These are phyloP conservation scores for Phytophthora nicotianae DNA, from an alignment of 352 stramenopile genomes.

Conservation along the genomic window DNA sequence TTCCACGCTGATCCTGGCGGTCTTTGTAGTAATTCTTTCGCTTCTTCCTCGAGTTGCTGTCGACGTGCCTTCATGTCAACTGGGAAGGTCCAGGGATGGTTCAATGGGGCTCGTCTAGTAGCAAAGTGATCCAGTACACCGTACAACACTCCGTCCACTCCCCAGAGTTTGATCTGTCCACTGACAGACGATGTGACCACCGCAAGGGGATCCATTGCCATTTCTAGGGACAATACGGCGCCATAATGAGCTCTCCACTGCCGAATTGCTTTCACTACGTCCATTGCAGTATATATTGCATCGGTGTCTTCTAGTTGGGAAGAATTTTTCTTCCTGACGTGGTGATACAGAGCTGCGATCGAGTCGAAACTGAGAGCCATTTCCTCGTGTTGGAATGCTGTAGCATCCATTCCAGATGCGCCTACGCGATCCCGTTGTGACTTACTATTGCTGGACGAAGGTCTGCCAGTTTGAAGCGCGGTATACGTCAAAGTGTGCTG, in stretches of 20 bases:
- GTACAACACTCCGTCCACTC: conserved; percentile 39
- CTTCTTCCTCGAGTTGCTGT: conserved; percentile 43
- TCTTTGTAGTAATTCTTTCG: conserved; percentile 45
- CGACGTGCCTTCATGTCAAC: conserved; percentile 53
- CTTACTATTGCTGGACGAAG: conserved; percentile 12
- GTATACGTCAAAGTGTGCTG: conserved; percentile 5
- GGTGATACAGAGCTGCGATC: conserved; percentile 52
- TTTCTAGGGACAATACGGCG: conserved; percentile 46
- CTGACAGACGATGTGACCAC: conserved; percentile 54
- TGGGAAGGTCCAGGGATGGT: conserved; percentile 60
- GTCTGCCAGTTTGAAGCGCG: conserved; percentile 5
- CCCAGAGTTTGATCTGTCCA: conserved; percentile 73
- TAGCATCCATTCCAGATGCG: conserved; percentile 18
- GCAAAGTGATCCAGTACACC: conserved; percentile 73
- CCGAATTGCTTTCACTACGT: conserved; percentile 10
- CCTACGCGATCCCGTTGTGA: conserved; percentile 2
- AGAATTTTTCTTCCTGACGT: conserved; percentile 26
- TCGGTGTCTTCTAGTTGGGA: background rate
- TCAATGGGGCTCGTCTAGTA: conserved; percentile 51
- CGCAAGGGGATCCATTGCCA: conserved; percentile 41
- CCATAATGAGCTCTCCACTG: conserved; percentile 53
- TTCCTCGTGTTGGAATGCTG: conserved; percentile 59
- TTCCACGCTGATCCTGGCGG: conserved; percentile 26
- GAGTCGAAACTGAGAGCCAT: conserved; percentile 60
- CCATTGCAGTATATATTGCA: background rate